phyloP scores from a whole-genome alignment of 495 filamentous ascomycete genomes.

The Penicillium longicatenatum region DNA sequence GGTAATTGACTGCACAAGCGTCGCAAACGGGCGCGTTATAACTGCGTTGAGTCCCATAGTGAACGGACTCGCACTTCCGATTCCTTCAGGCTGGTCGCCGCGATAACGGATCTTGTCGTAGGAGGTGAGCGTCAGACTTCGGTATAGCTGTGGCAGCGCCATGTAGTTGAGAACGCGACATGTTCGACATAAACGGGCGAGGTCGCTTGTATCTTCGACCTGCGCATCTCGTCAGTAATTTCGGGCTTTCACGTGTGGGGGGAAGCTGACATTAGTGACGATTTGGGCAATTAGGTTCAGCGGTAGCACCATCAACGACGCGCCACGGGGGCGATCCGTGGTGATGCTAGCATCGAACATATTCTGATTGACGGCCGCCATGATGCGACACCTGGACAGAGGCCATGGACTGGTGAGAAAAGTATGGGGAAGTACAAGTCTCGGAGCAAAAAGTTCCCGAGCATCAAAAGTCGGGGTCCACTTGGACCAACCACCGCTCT shows the following conservation, averaged over 20 bases:
- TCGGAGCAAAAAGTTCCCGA: slow-evolving; percentile 31
- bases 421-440: slow-evolving; percentile 20
- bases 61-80: slow-evolving; percentile 63
- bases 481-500: slow-evolving; percentile 10
- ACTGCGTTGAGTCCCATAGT: slow-evolving; percentile 63
- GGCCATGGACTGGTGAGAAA: slow-evolving; percentile 29
- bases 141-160: slow-evolving; percentile 62
- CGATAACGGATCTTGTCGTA: slow-evolving; percentile 63
- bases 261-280: slow-evolving; percentile 49
- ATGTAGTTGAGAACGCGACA: slow-evolving; percentile 68
- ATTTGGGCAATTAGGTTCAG: slow-evolving; percentile 61
- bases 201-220: slow-evolving; percentile 58
- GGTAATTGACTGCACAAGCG: slow-evolving; percentile 53
- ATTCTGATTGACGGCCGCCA: slow-evolving; percentile 50
- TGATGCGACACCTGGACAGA: slow-evolving; percentile 38
- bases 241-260: slow-evolving; percentile 10
- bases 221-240: slow-evolving; percentile 20
- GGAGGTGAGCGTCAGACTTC: slow-evolving; percentile 55
- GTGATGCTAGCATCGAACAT: slow-evolving; percentile 49
- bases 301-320: slow-evolving; percentile 51
- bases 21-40: slow-evolving; percentile 55
- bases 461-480: slow-evolving; percentile 8
- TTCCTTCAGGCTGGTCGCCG: slow-evolving; percentile 59
- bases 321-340: slow-evolving; percentile 34
- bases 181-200: slow-evolving; percentile 59